A percentile compares a stretch with the other conserved stretches of the same genome.
Conservation (phyloP, 805 yeast species). For the Sugiyamaella mastotermitis region DNA sequence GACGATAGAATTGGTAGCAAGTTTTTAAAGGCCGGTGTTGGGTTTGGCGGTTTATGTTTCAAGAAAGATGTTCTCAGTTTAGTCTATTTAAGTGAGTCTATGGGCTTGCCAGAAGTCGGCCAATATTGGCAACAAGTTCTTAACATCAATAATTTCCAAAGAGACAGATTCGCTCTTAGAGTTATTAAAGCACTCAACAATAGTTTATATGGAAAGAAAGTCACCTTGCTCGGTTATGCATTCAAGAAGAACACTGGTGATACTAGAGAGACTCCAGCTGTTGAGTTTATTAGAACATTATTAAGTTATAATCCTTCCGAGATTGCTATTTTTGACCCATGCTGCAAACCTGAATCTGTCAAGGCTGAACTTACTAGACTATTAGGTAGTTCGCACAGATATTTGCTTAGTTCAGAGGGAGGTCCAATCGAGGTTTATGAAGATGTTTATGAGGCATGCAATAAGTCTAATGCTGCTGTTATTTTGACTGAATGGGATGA, state of each 20-base stretch:
- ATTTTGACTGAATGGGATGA: slow-evolving; percentile 30
- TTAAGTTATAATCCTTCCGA: slow-evolving; percentile 23
- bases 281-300: slow-evolving; percentile 24
- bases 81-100: no score
- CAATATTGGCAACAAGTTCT: no score
- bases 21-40: slow-evolving; percentile 28
- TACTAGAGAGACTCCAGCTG: slow-evolving; percentile 28
- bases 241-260: slow-evolving; percentile 30
- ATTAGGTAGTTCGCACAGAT: slow-evolving; percentile 8
- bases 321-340: slow-evolving; percentile 26
- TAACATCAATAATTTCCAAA: slow-evolving; percentile 29
- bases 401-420: slow-evolving; percentile 11
- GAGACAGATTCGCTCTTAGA: slow-evolving; percentile 25
- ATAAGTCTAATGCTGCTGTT: slow-evolving; percentile 25
- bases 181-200: slow-evolving; percentile 24
- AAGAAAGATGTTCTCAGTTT: slow-evolving; percentile 29
- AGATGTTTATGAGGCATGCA: slow-evolving; percentile 26
- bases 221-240: slow-evolving; percentile 28
- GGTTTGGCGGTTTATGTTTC: slow-evolving; percentile 29
- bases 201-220: slow-evolving; percentile 25
- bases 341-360: slow-evolving; percentile 3
- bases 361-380: slow-evolving; percentile 28
- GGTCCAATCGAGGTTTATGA: slow-evolving; percentile 19
- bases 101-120: no score
- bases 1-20: slow-evolving; percentile 28